Evolutionary conservation across 2,329 filamentous ascomycete species (phyloP).

Genomic region (Eutypa lata): DNA sequence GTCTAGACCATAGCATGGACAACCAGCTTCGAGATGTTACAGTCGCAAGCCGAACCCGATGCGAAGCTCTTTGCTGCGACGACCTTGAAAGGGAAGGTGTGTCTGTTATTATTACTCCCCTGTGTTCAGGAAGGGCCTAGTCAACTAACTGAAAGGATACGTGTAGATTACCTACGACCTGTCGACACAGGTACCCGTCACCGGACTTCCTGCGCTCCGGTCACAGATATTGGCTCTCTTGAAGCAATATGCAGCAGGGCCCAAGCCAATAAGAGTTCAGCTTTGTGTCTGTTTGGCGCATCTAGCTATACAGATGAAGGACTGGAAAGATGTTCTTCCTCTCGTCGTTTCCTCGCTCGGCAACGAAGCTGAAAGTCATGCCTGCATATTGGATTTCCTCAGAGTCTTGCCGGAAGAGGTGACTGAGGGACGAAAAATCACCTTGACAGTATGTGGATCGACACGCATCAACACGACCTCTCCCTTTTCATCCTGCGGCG

Average conservation of each 20-base stretch:
- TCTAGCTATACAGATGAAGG: conserved; percentile 91
- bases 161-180: conserved; percentile 92
- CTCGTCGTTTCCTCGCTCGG: conserved; percentile 78
- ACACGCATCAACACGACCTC: conserved; percentile 45
- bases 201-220: conserved; percentile 73
- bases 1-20: conserved; percentile 86
- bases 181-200: conserved; percentile 73
- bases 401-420: conserved; percentile 98
- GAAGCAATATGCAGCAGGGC: conserved; percentile 75
- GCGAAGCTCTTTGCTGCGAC: conserved; percentile 94
- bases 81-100: conserved; percentile 95
- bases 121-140: conserved; percentile 5
- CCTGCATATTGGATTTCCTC: conserved; percentile 91
- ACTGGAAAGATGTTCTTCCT: conserved; percentile 89
- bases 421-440: conserved; percentile 98
- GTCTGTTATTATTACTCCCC: conserved; percentile 17
- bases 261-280: conserved; percentile 83
- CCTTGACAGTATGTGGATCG: conserved; percentile 90
- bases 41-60: conserved; percentile 76
- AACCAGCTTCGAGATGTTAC: conserved; percentile 80
- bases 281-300: conserved; percentile 93
- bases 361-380: conserved; percentile 71
- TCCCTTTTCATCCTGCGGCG: conserved; percentile 23
- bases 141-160: conserved; percentile 13
- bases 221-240: conserved; percentile 81